Conservation (phyloP, 371 early-diverging fungal genomes). For the Synchytrium microbalum region DNA sequence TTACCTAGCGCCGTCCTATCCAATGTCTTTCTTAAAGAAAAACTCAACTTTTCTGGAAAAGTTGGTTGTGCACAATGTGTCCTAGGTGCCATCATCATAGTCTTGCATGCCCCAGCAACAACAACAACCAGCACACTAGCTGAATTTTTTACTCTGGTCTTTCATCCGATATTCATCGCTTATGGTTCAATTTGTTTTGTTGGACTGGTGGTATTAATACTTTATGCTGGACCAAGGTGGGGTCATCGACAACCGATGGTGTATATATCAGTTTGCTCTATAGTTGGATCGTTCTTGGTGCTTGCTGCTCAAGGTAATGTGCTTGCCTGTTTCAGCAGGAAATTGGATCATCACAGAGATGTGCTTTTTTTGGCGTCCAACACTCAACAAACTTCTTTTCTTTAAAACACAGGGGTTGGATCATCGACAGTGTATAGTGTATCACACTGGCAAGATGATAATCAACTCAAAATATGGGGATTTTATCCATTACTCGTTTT, state of each 20-base stretch:
- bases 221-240: slow-evolving; percentile 43
- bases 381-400: not conserved
- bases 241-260: slow-evolving; percentile 55
- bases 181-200: too few species aligned
- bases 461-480: slow-evolving; percentile 35
- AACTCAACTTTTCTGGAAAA: slow-evolving; percentile 37
- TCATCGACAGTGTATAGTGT: slow-evolving; percentile 33
- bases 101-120: slow-evolving; percentile 45
- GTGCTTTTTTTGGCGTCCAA: not conserved
- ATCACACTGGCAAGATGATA: slow-evolving; percentile 25
- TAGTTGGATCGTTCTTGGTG: slow-evolving; percentile 62
- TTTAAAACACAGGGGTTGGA: slow-evolving; percentile 39
- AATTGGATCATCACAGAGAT: not conserved
- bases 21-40: slow-evolving; percentile 37
- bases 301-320: slow-evolving; percentile 25
- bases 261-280: slow-evolving; percentile 80
- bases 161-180: too few species aligned
- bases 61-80: slow-evolving; percentile 42
- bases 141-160: slow-evolving; percentile 26
- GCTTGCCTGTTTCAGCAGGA: too few species aligned
- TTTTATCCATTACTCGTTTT: slow-evolving; percentile 39
- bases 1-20: slow-evolving; percentile 36
- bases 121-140: slow-evolving; percentile 28
- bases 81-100: slow-evolving; percentile 44
- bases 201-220: too few species aligned